phyloP scores from a whole-genome alignment of 2,329 filamentous ascomycete species.

The Penicillium sp. region DNA sequence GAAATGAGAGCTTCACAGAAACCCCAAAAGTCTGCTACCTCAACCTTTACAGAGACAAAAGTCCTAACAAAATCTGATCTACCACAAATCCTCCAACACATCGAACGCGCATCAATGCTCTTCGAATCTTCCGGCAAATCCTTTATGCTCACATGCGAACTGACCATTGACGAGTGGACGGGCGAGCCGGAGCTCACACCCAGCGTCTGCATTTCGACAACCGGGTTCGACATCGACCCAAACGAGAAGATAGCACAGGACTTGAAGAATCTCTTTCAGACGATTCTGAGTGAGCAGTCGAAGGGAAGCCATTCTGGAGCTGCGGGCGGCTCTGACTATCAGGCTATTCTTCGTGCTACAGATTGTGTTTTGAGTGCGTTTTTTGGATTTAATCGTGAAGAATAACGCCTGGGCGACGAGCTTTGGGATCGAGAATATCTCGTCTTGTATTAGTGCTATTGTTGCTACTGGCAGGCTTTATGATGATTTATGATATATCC shows the following conservation, averaged over 20 bases:
- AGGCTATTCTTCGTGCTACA: slow-evolving; percentile 40
- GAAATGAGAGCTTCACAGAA: neutral
- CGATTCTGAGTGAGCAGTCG: slow-evolving; percentile 34
- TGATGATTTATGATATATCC: neutral
- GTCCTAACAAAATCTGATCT: slow-evolving; percentile 31
- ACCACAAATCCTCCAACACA: slow-evolving; percentile 39
- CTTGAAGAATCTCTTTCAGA: slow-evolving; percentile 43
- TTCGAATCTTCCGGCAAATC: slow-evolving; percentile 29
- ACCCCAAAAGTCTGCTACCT: slow-evolving; percentile 7
- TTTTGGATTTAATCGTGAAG: slow-evolving; percentile 27
- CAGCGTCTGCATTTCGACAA: slow-evolving; percentile 39
- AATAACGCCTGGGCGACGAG: neutral
- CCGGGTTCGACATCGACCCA: slow-evolving; percentile 3
- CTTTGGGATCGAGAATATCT: neutral
- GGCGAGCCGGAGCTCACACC: slow-evolving; percentile 45
- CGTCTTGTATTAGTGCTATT: neutral
- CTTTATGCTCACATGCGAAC: slow-evolving; percentile 38
- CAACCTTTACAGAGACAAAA: slow-evolving; percentile 11
- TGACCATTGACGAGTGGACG: slow-evolving; percentile 46
- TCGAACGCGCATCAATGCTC: slow-evolving; percentile 42
- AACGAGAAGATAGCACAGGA: slow-evolving; percentile 42
- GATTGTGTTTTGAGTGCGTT: slow-evolving; percentile 41
- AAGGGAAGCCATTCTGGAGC: slow-evolving; percentile 5
- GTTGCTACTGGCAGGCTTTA: neutral
- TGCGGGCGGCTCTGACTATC: slow-evolving; percentile 27